phyloP scores from a whole-genome alignment of 352 stramenopile species.

The Phytophthora boehmeriae region DNA sequence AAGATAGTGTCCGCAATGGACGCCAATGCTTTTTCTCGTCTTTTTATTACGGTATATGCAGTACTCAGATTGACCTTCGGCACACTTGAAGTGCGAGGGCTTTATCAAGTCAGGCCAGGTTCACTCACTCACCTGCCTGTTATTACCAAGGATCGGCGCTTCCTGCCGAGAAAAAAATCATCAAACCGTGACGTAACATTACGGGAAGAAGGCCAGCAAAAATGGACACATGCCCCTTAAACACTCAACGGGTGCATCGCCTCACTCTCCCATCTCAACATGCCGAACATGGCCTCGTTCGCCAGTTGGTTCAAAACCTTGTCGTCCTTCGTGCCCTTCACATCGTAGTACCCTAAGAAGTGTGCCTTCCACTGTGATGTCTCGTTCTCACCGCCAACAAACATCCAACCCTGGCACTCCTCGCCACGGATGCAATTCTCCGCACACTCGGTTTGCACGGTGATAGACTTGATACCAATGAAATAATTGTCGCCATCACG shows the following conservation, averaged over 20 bases:
- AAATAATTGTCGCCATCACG: conserved; percentile 81
- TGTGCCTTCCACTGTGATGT: conserved; percentile 74
- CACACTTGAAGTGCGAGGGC: conserved; percentile 3
- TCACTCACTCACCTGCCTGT: background rate
- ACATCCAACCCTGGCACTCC: conserved; percentile 87
- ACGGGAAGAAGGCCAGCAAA: conserved; percentile 1
- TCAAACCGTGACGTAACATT: background rate
- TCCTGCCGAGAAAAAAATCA: conserved; percentile 3
- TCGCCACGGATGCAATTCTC: conserved; percentile 83
- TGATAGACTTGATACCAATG: conserved; percentile 78
- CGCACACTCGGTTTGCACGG: conserved; percentile 68
- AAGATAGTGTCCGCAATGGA: background rate
- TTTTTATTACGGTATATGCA: conserved; percentile 25
- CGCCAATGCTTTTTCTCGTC: conserved; percentile 8
- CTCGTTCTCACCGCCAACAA: conserved; percentile 68
- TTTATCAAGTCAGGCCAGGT: background rate
- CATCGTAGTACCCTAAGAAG: conserved; percentile 84
- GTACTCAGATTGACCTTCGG: conserved; percentile 19
- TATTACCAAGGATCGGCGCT: conserved; percentile 8
- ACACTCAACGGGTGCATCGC: conserved; percentile 82
- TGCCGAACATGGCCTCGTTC: conserved; percentile 88
- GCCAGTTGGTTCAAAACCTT: conserved; percentile 84
- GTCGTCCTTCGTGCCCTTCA: conserved; percentile 85
- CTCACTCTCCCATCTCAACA: conserved; percentile 87
- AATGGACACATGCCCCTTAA: conserved; percentile 33